Evolutionary conservation across 331 rosid species (phyloP).

Genomic region (Spiraea crenata): DNA sequence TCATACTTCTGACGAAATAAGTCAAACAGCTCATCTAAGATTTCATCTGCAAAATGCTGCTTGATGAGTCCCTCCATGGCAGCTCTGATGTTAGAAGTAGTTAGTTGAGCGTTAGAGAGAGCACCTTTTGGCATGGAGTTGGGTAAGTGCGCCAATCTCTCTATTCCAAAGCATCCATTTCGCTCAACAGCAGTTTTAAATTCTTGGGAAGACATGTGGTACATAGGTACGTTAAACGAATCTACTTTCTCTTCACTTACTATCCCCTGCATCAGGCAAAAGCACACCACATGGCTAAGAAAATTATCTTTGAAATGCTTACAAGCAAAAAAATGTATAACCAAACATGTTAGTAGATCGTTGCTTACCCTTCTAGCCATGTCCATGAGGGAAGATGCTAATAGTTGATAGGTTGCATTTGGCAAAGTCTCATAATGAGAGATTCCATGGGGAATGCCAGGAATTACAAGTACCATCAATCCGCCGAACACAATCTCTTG

Average conservation of each 20-base stretch:
- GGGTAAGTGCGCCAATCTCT: constrained; percentile 4
- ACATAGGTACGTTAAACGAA: constrained; percentile 20
- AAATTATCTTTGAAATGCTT: not conserved
- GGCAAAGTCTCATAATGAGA: not conserved
- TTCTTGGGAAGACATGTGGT: constrained; percentile 16
- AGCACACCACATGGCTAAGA: not conserved
- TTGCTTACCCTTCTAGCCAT: constrained; percentile 13
- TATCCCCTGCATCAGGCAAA: constrained; percentile 3
- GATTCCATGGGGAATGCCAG: not conserved
- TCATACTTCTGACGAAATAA: constrained; percentile 2
- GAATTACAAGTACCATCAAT: not conserved
- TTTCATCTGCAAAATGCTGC: constrained; percentile 12
- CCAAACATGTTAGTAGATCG: no score
- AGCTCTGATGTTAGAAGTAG: not conserved
- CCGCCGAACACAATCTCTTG: constrained; percentile 20
- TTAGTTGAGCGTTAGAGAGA: not conserved
- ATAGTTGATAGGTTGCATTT: not conserved
- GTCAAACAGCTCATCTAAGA: constrained; percentile 2
- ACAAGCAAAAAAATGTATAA: no score
- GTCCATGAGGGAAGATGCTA: constrained; percentile 15
- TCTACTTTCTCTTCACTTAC: constrained; percentile 18
- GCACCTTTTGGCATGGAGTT: not conserved
- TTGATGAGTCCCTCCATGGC: constrained; percentile 3
- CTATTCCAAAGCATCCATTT: constrained; percentile 17
- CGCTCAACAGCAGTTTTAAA: constrained; percentile 1